Evolutionary conservation across 371 early-diverging fungal species (phyloP), one percentile per base, ranked within the genome.

Genomic region (Batkoa obscura): DNA sequence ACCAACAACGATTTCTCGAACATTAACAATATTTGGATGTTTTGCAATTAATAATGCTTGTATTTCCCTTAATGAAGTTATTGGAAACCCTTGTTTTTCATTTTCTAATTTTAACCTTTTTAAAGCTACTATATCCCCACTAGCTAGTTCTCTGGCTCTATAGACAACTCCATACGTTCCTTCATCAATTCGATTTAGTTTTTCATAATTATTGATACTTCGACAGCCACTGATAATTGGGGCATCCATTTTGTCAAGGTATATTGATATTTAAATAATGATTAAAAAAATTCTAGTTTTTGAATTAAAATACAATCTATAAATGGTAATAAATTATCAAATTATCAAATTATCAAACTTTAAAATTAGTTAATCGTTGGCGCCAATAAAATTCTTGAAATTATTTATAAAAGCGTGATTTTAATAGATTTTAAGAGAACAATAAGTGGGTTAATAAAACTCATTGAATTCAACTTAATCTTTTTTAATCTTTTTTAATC

Each of bases 91-190:
- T 67, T 90, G 85, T 53, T 81, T 80, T 63, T 94, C 97, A 50
- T 88, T 84, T 37, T 90, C 88, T 10, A 96, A 76, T 61, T 95
- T 90, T n/a, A 99, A 73, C 62, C 91, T 90, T 71, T 99, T 99
- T 5, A 99, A 72, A 0, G 99, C 99, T 0, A 98, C 96, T 5
- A 97, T 88, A 56, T 89, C 91, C 17, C 87, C 86, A 2, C 94
- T 94, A 5, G 71, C 62, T 51, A 82, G 73, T 64, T 99, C 92
- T 34, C 83, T 76, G 0, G 99, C 99, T 4, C 95, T 83, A 69
- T 93, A 99, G 2, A 99, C 99, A 23, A 98, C 80, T 10, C 99
- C 99, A 68, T 98, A 99, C 0, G 99, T 84, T 15, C 99, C 99
- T 67, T 99, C 99, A 54, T 91, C 97, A 61, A 99, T 99, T 59